Conservation (phyloP, 2,329 filamentous ascomycete species). For the Cladosporium sp. region DNA sequence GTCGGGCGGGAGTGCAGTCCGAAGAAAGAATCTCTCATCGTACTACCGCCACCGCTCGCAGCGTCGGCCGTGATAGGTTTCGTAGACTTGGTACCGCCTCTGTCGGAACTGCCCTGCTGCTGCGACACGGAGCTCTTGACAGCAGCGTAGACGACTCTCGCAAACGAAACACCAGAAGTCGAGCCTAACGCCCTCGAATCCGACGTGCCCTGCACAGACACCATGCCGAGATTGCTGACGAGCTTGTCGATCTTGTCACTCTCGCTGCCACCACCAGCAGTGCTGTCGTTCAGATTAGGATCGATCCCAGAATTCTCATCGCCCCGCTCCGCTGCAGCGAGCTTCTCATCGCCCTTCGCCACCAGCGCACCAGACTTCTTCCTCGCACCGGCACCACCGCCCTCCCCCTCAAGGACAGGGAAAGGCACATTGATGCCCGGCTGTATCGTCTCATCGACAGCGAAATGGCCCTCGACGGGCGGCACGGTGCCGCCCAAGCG, state of each 20-base stretch:
- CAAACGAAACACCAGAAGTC: constrained; percentile 90
- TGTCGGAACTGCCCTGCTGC: constrained; percentile 52
- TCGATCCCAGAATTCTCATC: constrained; percentile 24
- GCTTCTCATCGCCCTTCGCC: constrained; percentile 5
- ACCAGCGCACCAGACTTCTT: constrained; percentile 5
- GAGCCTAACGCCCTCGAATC: constrained; percentile 63
- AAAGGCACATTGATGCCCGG: constrained; percentile 34
- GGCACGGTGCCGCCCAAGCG: constrained; percentile 69
- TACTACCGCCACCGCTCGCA: constrained; percentile 59
- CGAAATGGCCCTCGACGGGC: constrained; percentile 61
- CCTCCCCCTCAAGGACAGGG: constrained; percentile 16
- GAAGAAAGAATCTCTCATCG: constrained; percentile 94
- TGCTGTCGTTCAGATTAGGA: constrained; percentile 32
- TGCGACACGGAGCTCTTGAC: constrained; percentile 70
- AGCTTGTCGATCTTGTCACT: constrained; percentile 61
- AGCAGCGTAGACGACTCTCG: constrained; percentile 87
- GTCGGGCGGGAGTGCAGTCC: constrained; percentile 88
- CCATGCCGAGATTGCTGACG: constrained; percentile 67
- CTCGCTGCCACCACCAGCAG: constrained; percentile 50
- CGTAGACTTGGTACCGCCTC: constrained; percentile 50
- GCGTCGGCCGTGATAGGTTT: constrained; percentile 49
- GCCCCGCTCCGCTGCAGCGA: neutral
- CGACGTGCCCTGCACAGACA: constrained; percentile 71
- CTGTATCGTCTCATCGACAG: constrained; percentile 34
- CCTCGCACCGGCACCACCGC: neutral